Evolutionary conservation across 106 monocot genomes (phyloP).

Genomic region (Acanthochlamys bracteata): DNA sequence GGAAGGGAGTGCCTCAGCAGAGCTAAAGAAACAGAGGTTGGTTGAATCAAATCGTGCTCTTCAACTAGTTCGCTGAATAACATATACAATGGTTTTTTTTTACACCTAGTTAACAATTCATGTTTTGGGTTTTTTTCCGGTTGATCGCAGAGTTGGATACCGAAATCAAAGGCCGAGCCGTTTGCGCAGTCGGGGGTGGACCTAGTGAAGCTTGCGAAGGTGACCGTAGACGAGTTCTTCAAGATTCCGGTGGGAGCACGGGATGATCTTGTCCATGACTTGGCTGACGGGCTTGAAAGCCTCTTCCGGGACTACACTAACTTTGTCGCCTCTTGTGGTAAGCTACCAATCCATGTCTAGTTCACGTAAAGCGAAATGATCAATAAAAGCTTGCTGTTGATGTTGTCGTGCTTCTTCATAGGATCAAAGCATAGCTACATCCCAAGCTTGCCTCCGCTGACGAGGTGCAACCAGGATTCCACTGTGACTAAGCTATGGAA

Average conservation of each 20-base stretch:
- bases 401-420: too few relatives aligned
- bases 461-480: conserved; percentile 93
- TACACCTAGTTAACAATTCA: background rate
- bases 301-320: conserved; percentile 69
- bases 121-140: too few relatives aligned
- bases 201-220: conserved; percentile 68
- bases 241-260: conserved; percentile 55
- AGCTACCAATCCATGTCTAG: too few relatives aligned
- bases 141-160: conserved; percentile 61
- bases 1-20: conserved; percentile 47
- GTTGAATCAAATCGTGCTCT: background rate
- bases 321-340: conserved; percentile 78
- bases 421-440: conserved; percentile 75
- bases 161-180: conserved; percentile 56
- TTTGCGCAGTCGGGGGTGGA: conserved; percentile 64
- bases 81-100: background rate
- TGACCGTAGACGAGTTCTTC: conserved; percentile 76
- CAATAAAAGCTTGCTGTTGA: too few relatives aligned
- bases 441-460: conserved; percentile 64
- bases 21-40: conserved; percentile 85
- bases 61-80: background rate
- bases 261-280: conserved; percentile 57
- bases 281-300: conserved; percentile 54
- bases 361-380: too few relatives aligned
- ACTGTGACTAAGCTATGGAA: conserved; percentile 55